Conservation (phyloP, 176 grass and related monocot species). For the Avena insularis region DNA sequence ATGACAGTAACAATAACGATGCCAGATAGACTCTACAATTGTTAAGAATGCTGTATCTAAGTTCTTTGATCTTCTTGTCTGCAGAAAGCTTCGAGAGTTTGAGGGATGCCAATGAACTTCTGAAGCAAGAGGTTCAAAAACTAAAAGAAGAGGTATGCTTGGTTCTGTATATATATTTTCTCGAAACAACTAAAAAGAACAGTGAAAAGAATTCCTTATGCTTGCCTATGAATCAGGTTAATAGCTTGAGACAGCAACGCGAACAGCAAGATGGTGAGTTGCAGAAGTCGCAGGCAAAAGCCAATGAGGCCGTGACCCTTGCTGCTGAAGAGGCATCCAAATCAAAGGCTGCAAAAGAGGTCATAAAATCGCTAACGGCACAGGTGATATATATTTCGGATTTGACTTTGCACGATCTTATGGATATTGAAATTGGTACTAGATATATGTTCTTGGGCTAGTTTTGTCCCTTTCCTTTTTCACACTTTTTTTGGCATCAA, state of each 20-base stretch:
- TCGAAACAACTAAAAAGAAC: neutral
- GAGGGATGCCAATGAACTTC: slow-evolving; percentile 74
- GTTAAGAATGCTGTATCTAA: slow-evolving; percentile 60
- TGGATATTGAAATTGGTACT: neutral
- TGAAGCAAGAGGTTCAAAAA: slow-evolving; percentile 92
- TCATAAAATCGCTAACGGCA: slow-evolving; percentile 89
- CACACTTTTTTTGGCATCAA: neutral
- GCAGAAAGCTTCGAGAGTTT: slow-evolving; percentile 70
- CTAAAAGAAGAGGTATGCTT: slow-evolving; percentile 78
- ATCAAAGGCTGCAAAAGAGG: slow-evolving; percentile 84
- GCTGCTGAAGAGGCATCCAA: slow-evolving; percentile 79
- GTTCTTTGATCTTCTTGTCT: slow-evolving; percentile 44
- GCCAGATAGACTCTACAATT: slow-evolving; percentile 49
- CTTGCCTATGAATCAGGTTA: slow-evolving; percentile 58
- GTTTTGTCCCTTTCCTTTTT: neutral
- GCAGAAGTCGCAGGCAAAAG: slow-evolving; percentile 76
- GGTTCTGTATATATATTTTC: slow-evolving; percentile 13
- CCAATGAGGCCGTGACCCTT: slow-evolving; percentile 67
- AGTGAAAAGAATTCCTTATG: slow-evolving; percentile 13
- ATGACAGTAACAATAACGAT: slow-evolving; percentile 37
- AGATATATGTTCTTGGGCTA: neutral
- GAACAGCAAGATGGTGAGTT: slow-evolving; percentile 69
- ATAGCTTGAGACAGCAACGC: slow-evolving; percentile 57
- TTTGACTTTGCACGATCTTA: neutral
- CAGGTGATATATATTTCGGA: slow-evolving; percentile 56